Percentiles rank a stretch among this genome's conserved stretches.
Conservation (phyloP, 352 stramenopile genomes). For the Elongisporangium anandrum region DNA sequence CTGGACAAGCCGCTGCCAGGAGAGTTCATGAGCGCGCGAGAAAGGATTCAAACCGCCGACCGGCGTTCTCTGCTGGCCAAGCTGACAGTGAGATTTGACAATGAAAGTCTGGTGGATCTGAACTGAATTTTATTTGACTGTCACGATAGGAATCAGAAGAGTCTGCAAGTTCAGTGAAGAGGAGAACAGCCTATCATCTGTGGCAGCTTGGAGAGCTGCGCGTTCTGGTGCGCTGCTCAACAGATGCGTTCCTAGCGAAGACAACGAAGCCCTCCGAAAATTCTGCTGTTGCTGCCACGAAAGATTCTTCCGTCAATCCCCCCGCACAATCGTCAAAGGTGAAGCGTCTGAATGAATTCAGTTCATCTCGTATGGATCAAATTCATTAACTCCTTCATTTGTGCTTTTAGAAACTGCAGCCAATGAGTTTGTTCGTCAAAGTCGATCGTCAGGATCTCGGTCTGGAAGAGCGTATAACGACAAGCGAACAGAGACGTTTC, state of each 20-base stretch:
- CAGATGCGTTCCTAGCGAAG: slow-evolving; percentile 16
- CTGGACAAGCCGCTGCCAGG: slow-evolving; percentile 42
- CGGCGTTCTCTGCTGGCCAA: slow-evolving; percentile 16
- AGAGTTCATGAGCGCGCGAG: slow-evolving; percentile 18
- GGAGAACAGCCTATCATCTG: slow-evolving; percentile 49
- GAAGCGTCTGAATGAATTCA: slow-evolving; percentile 3
- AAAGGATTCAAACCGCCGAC: slow-evolving; percentile 25
- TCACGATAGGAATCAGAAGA: background rate
- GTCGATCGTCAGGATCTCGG: slow-evolving; percentile 48
- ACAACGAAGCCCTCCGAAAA: background rate
- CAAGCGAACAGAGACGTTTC: slow-evolving; percentile 51
- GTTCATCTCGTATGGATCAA: background rate
- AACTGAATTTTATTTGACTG: background rate
- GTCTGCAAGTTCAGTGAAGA: slow-evolving; percentile 1
- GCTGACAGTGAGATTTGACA: slow-evolving; percentile 19
- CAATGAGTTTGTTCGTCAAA: slow-evolving; percentile 70
- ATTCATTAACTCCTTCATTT: background rate
- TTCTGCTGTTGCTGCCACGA: too few relatives aligned
- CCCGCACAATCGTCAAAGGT: slow-evolving; percentile 1
- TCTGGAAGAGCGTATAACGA: slow-evolving; percentile 55
- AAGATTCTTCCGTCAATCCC: background rate
- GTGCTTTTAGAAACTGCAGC: slow-evolving; percentile 6
- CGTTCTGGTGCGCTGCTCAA: slow-evolving; percentile 59
- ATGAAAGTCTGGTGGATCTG: background rate
- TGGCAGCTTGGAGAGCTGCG: slow-evolving; percentile 54